These are phyloP conservation scores for Mycena galopus DNA, from an alignment of 768 basidiomycete species.

Conservation along the genomic window DNA sequence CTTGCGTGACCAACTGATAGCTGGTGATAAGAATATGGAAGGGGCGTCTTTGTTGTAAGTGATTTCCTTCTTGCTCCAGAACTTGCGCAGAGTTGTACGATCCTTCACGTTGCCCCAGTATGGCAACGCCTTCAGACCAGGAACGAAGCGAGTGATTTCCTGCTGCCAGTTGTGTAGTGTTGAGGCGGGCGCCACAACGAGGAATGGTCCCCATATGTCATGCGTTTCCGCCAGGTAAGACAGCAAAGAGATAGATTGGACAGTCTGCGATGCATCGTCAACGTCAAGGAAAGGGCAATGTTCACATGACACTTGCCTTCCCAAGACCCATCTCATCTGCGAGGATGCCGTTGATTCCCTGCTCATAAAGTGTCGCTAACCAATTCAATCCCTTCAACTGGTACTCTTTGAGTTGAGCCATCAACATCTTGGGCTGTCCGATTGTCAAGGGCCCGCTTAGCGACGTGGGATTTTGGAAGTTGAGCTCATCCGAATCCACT, in stretches of 20 bases:
- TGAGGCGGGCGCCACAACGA: conserved; percentile 97
- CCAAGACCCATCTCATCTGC: conserved; percentile 99
- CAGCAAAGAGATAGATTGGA: conserved; percentile 96
- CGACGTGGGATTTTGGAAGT: conserved; percentile 98
- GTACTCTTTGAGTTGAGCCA: conserved; percentile 97
- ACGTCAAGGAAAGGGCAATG: conserved; percentile 6
- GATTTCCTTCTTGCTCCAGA: conserved; percentile 98
- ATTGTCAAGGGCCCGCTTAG: conserved; percentile 87
- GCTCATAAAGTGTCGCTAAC: conserved; percentile 97
- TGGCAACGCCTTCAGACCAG: conserved; percentile 91
- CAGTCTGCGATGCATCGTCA: conserved; percentile 68
- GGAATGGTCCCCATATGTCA: conserved; percentile 99
- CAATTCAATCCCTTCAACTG: conserved; percentile 98
- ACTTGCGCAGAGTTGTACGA: conserved; percentile 92
- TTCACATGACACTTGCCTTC: conserved; percentile 62
- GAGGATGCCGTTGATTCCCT: conserved; percentile 99
- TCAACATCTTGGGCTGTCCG: conserved; percentile 94
- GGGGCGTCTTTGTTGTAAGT: conserved; percentile 95
- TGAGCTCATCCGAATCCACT: conserved; percentile 97
- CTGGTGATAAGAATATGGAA: conserved; percentile 98
- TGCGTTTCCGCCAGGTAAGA: conserved; percentile 97
- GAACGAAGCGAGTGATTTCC: conserved; percentile 96
- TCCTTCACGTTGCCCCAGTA: conserved; percentile 99
- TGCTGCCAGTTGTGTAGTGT: conserved; percentile 99
- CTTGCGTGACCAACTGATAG: conserved; percentile 95